Percentiles rank a stretch among this genome's conserved stretches.
Conservation (phyloP, 495 filamentous ascomycete genomes). For the Penicillium malachiteum region DNA sequence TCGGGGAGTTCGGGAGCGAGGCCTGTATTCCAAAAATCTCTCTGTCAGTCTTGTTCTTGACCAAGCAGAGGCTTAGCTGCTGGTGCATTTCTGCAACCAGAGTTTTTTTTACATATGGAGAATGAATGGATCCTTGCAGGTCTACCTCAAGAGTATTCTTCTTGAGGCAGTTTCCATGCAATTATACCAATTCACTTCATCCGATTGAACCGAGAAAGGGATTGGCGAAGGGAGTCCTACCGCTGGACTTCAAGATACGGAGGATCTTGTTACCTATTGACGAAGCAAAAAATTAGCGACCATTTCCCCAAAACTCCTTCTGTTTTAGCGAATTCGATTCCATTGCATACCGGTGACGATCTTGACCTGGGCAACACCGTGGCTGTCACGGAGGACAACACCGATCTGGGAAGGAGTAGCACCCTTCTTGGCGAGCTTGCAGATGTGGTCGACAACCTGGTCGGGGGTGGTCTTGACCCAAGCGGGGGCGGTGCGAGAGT, state of each 20-base stretch:
- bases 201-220: slow-evolving; percentile 24
- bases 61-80: slow-evolving; percentile 86
- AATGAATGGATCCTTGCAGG: slow-evolving; percentile 11
- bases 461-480: slow-evolving; percentile 93
- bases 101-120: slow-evolving; percentile 16
- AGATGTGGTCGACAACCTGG: slow-evolving; percentile 96
- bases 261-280: slow-evolving; percentile 95
- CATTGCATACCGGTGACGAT: slow-evolving; percentile 81
- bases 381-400: slow-evolving; percentile 94
- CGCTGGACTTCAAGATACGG: slow-evolving; percentile 91
- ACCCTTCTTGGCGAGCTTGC: slow-evolving; percentile 97
- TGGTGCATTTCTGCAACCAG: slow-evolving; percentile 32
- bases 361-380: slow-evolving; percentile 96
- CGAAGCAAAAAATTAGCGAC: slow-evolving; percentile 23
- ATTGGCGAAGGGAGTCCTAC: slow-evolving; percentile 56
- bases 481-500: slow-evolving; percentile 84
- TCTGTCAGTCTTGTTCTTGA: slow-evolving; percentile 84
- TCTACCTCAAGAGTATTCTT: slow-evolving; percentile 7
- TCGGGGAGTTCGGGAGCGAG: slow-evolving; percentile 96
- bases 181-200: slow-evolving; percentile 20
- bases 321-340: slow-evolving; percentile 1
- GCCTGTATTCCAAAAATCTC: slow-evolving; percentile 76
- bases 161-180: slow-evolving; percentile 11
- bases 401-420: slow-evolving; percentile 97
- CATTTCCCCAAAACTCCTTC: not conserved